Percentiles rank a stretch among this genome's conserved stretches.
Evolutionary conservation across 345 rosid genomes (phyloP).

Genomic region (Kernera saxatilis): DNA sequence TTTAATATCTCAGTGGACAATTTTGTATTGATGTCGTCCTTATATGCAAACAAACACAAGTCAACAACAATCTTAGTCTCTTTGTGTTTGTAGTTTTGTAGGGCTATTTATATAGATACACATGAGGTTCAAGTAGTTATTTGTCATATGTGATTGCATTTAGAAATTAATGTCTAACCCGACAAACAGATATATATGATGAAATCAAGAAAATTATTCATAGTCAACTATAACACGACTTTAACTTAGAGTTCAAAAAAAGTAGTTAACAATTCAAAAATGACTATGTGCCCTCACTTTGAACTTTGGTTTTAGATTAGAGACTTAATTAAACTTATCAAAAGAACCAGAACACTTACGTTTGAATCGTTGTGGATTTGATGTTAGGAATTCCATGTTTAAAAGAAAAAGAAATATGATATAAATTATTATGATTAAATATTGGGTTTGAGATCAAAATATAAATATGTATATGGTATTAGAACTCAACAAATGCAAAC

Average conservation of each 20-base stretch:
- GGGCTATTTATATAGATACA: background rate
- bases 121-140: slow-evolving; percentile 10
- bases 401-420: no score
- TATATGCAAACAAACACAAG: slow-evolving; percentile 30
- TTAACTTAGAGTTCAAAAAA: background rate
- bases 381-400: background rate
- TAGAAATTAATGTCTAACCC: slow-evolving; percentile 19
- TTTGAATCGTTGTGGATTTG: background rate
- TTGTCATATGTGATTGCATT: slow-evolving; percentile 28
- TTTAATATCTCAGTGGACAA: slow-evolving; percentile 15
- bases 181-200: slow-evolving; percentile 13
- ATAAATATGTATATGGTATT: background rate
- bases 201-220: slow-evolving; percentile 12
- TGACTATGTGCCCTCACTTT: background rate
- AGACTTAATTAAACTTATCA: background rate
- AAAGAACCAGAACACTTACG: background rate
- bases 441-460: no score
- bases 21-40: slow-evolving; percentile 25
- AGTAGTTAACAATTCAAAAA: background rate
- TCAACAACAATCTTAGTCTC: slow-evolving; percentile 28
- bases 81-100: slow-evolving; percentile 29
- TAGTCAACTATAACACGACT: slow-evolving; percentile 25
- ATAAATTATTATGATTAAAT: no score
- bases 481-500: background rate
- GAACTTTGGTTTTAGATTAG: background rate